Conservation (phyloP, 1,139 yeast genomes). For the Pichia sp. region DNA sequence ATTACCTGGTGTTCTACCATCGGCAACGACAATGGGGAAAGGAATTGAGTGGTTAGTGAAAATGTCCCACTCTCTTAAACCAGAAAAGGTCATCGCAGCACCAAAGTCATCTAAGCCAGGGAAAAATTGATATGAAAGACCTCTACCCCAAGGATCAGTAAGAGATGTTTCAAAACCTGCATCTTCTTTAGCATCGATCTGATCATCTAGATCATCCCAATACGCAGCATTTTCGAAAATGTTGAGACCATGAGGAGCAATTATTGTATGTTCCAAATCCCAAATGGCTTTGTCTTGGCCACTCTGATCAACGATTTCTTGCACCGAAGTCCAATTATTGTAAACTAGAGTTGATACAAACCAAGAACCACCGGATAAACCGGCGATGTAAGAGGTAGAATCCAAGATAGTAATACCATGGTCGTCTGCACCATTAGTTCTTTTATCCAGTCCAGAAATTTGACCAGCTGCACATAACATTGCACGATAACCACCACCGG, state of each 20-base stretch:
- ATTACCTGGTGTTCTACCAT: conserved; percentile 70
- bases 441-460: conserved; percentile 67
- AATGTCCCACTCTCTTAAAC: conserved; percentile 43
- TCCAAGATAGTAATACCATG: conserved; percentile 73
- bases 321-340: conserved; percentile 75
- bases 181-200: conserved; percentile 50
- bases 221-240: conserved; percentile 48
- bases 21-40: conserved; percentile 72
- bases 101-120: conserved; percentile 49
- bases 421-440: conserved; percentile 52
- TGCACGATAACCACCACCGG: conserved; percentile 93
- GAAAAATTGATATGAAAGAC: conserved; percentile 71
- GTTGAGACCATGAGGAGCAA: conserved; percentile 66
- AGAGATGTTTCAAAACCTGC: conserved; percentile 75
- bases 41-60: conserved; percentile 66
- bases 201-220: conserved; percentile 47
- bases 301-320: conserved; percentile 40
- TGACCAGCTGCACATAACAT: conserved; percentile 89
- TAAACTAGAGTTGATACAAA: conserved; percentile 70
- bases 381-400: conserved; percentile 69
- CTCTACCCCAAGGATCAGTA: conserved; percentile 95
- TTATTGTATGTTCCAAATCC: conserved; percentile 60
- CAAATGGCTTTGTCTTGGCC: conserved; percentile 45
- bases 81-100: conserved; percentile 59
- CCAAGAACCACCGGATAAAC: conserved; percentile 87